These are phyloP conservation scores for Venturia pyrina DNA, from an alignment of 2,329 filamentous ascomycete species.

Conservation along the genomic window DNA sequence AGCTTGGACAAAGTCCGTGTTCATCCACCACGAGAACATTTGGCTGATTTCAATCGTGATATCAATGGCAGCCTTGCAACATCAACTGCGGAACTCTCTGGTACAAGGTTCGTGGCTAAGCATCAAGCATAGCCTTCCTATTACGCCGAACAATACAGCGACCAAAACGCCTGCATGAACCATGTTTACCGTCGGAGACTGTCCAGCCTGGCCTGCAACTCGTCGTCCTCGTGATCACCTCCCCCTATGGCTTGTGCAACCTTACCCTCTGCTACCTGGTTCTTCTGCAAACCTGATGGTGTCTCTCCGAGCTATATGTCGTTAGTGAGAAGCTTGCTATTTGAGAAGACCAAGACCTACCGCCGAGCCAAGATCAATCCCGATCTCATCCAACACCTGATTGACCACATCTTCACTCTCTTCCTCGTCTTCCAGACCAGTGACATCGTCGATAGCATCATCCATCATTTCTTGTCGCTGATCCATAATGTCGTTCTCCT, in stretches of 20 bases:
- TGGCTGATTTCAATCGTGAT: not conserved
- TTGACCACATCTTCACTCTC: slow-evolving; percentile 96
- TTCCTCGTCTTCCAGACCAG: slow-evolving; percentile 81
- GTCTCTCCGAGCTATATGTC: slow-evolving; percentile 72
- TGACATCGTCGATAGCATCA: slow-evolving; percentile 94
- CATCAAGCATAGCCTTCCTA: not conserved
- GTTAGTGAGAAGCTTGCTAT: slow-evolving; percentile 16
- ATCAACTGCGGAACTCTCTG: not conserved
- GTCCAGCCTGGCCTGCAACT: slow-evolving; percentile 86
- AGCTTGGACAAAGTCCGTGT: not conserved
- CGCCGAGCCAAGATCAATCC: slow-evolving; percentile 79
- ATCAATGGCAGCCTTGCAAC: not conserved
- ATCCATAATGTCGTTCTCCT: slow-evolving; percentile 99
- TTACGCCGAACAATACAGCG: not conserved
- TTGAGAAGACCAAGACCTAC: slow-evolving; percentile 45
- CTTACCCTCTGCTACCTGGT: slow-evolving; percentile 60
- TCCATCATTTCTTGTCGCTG: slow-evolving; percentile 99
- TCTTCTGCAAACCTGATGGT: slow-evolving; percentile 70
- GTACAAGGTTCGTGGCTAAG: not conserved
- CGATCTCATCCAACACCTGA: slow-evolving; percentile 93
- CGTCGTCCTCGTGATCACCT: slow-evolving; percentile 60
- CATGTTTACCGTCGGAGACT: slow-evolving; percentile 44
- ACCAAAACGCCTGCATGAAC: not conserved
- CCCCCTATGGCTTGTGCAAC: slow-evolving; percentile 81
- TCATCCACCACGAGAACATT: not conserved